Conservation (phyloP, 2,329 filamentous ascomycete genomes). For the Chrysosporium queenslandicum region DNA sequence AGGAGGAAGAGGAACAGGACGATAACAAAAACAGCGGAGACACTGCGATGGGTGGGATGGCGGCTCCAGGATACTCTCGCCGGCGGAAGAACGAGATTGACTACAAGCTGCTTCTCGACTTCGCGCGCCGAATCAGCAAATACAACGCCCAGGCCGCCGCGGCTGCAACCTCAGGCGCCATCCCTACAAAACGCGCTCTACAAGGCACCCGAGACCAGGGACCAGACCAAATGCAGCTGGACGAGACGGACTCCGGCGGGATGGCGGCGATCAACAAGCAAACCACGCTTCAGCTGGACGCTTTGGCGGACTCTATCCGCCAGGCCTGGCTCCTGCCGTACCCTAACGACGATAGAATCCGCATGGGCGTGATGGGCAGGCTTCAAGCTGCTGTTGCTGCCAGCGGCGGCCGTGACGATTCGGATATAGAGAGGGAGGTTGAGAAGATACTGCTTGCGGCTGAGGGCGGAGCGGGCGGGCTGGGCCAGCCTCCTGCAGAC, state of each 20-base stretch:
- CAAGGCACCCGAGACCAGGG: not conserved
- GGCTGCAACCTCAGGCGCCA: constrained; percentile 30
- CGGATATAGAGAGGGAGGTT: constrained; percentile 45
- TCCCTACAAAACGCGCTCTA: constrained; percentile 9
- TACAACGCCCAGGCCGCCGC: constrained; percentile 38
- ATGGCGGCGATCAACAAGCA: constrained; percentile 1
- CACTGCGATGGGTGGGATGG: constrained; percentile 15
- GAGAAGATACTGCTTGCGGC: constrained; percentile 43
- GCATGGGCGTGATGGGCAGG: constrained; percentile 39
- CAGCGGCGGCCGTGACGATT: constrained; percentile 39
- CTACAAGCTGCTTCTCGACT: constrained; percentile 36
- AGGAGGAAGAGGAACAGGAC: constrained; percentile 17
- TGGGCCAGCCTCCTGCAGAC: not conserved
- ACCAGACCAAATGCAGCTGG: constrained; percentile 2
- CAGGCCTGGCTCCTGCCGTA: constrained; percentile 37
- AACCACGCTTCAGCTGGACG: constrained; percentile 32
- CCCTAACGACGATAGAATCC: constrained; percentile 37
- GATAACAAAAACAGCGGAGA: constrained; percentile 17
- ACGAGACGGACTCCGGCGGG: not conserved
- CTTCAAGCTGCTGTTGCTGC: constrained; percentile 37
- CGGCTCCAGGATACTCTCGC: not conserved
- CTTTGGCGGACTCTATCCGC: constrained; percentile 33
- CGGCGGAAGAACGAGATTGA: constrained; percentile 31
- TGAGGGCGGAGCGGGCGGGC: constrained; percentile 32
- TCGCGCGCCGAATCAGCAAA: constrained; percentile 40